phyloP scores from a whole-genome alignment of 148 eudicot genomes.

The Cornus florida region DNA sequence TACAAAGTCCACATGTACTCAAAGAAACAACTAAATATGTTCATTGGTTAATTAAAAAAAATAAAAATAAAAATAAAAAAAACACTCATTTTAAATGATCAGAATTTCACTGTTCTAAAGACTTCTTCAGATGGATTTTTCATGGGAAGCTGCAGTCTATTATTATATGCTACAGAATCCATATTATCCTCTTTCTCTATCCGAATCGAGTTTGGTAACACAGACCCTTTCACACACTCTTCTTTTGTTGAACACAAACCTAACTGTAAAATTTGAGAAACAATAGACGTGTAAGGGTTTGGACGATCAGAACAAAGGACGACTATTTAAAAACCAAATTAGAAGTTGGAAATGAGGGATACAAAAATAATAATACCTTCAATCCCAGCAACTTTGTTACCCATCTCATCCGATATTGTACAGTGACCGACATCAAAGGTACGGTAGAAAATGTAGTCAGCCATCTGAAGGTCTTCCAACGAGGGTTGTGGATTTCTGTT shows the following conservation, averaged over 20 bases:
- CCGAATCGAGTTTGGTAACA: slow-evolving; percentile 20
- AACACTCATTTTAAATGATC: not conserved
- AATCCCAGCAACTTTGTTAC: slow-evolving; percentile 41
- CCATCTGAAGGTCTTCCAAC: slow-evolving; percentile 49
- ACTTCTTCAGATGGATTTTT: slow-evolving; percentile 16
- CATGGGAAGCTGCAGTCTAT: slow-evolving; percentile 14
- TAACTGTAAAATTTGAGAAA: slow-evolving; percentile 55
- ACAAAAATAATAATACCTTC: slow-evolving; percentile 43
- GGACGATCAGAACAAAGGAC: not conserved
- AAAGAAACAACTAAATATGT: too few relatives aligned
- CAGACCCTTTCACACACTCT: slow-evolving; percentile 22
- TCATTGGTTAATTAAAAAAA: too few relatives aligned
- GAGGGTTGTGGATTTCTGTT: slow-evolving; percentile 68
- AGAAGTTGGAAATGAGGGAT: slow-evolving; percentile 12
- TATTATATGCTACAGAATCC: slow-evolving; percentile 17
- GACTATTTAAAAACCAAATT: slow-evolving; percentile 14
- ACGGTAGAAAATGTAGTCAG: slow-evolving; percentile 69
- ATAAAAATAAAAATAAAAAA: too few relatives aligned
- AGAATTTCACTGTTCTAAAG: slow-evolving; percentile 11
- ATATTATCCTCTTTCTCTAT: slow-evolving; percentile 22
- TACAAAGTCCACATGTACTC: too few relatives aligned
- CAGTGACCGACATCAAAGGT: slow-evolving; percentile 62
- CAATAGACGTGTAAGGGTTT: slow-evolving; percentile 27
- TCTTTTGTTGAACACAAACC: slow-evolving; percentile 53
- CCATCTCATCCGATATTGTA: slow-evolving; percentile 59